These are phyloP conservation scores for Quercus aquifolioides DNA, from an alignment of 306 rosid genomes.

Conservation along the genomic window DNA sequence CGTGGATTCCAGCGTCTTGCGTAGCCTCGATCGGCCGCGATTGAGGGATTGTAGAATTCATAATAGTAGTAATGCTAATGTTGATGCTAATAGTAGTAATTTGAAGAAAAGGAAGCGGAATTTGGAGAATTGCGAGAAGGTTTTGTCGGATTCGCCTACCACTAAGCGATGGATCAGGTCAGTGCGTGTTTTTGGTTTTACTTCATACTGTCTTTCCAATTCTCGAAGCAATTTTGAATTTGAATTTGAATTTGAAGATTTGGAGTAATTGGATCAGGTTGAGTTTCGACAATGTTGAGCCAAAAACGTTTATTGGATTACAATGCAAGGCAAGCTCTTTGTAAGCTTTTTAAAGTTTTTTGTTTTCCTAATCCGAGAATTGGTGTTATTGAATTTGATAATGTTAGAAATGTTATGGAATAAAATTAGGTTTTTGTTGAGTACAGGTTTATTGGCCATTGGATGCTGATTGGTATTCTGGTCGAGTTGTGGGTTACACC, in stretches of 20 bases:
- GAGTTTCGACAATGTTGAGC: constrained; percentile 64
- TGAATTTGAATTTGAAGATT: neutral
- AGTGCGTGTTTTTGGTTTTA: neutral
- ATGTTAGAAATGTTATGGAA: constrained; percentile 2
- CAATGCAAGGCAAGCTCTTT: constrained; percentile 84
- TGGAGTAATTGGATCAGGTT: constrained; percentile 44
- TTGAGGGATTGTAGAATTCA: constrained; percentile 70
- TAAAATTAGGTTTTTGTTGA: constrained; percentile 15
- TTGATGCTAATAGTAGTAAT: constrained; percentile 10
- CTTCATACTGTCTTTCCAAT: neutral
- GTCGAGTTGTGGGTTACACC: constrained; percentile 55
- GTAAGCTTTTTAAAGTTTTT: constrained; percentile 18
- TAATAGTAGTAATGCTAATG: neutral
- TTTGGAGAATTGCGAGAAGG: constrained; percentile 34
- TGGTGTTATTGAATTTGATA: constrained; percentile 8
- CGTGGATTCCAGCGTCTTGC: constrained; percentile 51
- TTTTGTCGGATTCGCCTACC: constrained; percentile 40
- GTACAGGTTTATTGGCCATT: constrained; percentile 95
- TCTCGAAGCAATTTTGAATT: neutral
- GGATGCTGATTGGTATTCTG: constrained; percentile 74
- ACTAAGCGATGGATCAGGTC: constrained; percentile 84
- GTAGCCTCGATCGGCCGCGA: constrained; percentile 52
- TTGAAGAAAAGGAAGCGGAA: constrained; percentile 37
- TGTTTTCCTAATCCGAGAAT: neutral
- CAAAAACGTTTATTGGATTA: constrained; percentile 68